Evolutionary conservation across 2,329 filamentous ascomycete species (phyloP).

Genomic region (Colletotrichum abscissum): DNA sequence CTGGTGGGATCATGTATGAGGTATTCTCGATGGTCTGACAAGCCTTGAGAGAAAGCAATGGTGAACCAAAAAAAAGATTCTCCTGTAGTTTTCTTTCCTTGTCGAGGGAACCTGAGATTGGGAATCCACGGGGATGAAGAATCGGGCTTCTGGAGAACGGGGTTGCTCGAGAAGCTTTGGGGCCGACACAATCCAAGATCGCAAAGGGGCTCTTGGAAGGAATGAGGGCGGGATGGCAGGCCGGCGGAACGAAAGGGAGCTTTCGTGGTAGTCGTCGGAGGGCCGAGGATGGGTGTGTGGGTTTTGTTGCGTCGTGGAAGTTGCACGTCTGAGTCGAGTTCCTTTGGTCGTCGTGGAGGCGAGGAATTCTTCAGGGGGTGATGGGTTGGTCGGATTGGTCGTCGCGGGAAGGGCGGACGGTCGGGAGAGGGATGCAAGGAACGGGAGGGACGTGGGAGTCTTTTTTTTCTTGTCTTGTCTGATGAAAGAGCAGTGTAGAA

Average conservation of each 20-base stretch:
- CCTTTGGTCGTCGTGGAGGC: conserved; percentile 51
- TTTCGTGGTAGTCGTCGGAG: conserved; percentile 45
- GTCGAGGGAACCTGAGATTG: not conserved
- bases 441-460: conserved; percentile 21
- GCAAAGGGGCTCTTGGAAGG: conserved; percentile 18
- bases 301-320: conserved; percentile 37
- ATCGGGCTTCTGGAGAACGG: conserved; percentile 1
- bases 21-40: not conserved
- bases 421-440: conserved; percentile 30
- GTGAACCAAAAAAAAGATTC: not conserved
- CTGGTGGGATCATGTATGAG: conserved; percentile 34
- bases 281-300: conserved; percentile 31
- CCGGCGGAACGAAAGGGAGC: conserved; percentile 48
- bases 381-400: not conserved
- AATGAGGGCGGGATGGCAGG: conserved; percentile 31
- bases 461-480: not conserved
- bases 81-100: conserved; percentile 1
- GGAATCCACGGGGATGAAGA: conserved; percentile 10
- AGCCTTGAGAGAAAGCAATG: not conserved
- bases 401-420: conserved; percentile 23
- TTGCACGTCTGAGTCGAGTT: conserved; percentile 48
- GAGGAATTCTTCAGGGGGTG: conserved; percentile 52
- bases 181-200: conserved; percentile 39
- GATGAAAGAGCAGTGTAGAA: conserved; percentile 40
- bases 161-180: conserved; percentile 11